These are phyloP conservation scores for Cupressus sempervirens DNA, from an alignment of 75 land plant genomes.

Conservation along the genomic window DNA sequence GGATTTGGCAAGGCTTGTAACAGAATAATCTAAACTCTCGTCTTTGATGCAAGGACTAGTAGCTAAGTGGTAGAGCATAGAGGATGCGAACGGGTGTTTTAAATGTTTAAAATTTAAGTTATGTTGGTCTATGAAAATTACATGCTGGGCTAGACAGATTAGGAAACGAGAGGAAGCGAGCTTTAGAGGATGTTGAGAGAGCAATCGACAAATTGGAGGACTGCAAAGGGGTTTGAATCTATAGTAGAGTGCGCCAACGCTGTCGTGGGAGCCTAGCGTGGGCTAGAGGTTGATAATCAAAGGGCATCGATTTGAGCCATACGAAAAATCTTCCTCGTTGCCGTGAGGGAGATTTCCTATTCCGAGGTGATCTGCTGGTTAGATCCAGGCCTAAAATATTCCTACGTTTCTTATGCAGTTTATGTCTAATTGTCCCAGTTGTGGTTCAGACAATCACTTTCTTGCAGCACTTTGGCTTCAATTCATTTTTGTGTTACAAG, in stretches of 20 bases:
- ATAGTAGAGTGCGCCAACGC: not conserved
- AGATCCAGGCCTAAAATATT: not conserved
- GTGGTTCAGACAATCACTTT: not conserved
- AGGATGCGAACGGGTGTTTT: not conserved
- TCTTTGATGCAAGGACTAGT: not conserved
- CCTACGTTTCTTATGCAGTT: not conserved
- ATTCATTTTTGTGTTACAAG: not conserved
- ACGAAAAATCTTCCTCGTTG: not conserved
- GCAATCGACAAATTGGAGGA: not conserved
- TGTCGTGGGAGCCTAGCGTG: not conserved
- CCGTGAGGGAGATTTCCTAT: not conserved
- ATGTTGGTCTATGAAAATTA: not conserved
- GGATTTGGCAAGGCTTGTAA: not conserved
- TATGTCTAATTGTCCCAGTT: not conserved
- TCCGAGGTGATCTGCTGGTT: not conserved
- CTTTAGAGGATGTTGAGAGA: not conserved
- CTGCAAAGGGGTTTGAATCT: not conserved
- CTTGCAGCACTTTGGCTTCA: not conserved
- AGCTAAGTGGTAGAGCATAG: not conserved
- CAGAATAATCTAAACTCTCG: not conserved
- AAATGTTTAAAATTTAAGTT: not conserved
- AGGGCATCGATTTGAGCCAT: not conserved
- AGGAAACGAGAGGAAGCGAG: not conserved
- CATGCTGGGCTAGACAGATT: not conserved
- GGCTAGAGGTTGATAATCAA: not conserved